Evolutionary conservation across 1,284 basidiomycete species (phyloP).

Genomic region (Cystobasidium pallidum): DNA sequence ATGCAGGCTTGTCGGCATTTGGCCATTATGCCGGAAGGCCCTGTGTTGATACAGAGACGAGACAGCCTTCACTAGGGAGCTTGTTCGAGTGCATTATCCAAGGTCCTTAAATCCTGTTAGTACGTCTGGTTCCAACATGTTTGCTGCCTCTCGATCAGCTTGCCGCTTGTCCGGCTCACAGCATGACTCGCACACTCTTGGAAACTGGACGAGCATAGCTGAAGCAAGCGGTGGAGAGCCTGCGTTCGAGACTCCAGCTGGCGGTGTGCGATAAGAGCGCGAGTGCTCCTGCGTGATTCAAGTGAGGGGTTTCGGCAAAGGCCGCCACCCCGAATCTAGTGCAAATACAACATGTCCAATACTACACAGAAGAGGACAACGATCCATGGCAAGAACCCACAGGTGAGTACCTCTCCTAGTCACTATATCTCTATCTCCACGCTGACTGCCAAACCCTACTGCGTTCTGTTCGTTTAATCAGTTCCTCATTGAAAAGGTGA

Average conservation of each 20-base stretch:
- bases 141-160: not conserved
- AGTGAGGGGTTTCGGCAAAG: not conserved
- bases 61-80: not conserved
- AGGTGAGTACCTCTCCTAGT: conserved; percentile 61
- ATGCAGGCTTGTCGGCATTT: not conserved
- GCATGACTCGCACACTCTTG: not conserved
- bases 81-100: too few species aligned
- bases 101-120: too few species aligned
- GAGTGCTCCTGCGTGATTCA: not conserved
- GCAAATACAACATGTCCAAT: conserved; percentile 72
- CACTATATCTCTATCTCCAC: not conserved
- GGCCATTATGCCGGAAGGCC: not conserved
- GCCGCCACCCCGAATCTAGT: not conserved
- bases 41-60: not conserved
- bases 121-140: too few species aligned
- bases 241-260: not conserved
- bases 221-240: not conserved
- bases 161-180: not conserved
- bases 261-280: not conserved
- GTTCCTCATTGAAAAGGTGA: conserved; percentile 95
- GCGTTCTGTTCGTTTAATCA: conserved; percentile 58
- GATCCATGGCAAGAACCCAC: conserved; percentile 94
- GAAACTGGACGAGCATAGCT: not conserved
- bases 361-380: conserved; percentile 77
- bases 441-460: not conserved